Evolutionary conservation across 2,329 filamentous ascomycete genomes (phyloP).

Genomic region (Aspergillus pseudoterreus): DNA sequence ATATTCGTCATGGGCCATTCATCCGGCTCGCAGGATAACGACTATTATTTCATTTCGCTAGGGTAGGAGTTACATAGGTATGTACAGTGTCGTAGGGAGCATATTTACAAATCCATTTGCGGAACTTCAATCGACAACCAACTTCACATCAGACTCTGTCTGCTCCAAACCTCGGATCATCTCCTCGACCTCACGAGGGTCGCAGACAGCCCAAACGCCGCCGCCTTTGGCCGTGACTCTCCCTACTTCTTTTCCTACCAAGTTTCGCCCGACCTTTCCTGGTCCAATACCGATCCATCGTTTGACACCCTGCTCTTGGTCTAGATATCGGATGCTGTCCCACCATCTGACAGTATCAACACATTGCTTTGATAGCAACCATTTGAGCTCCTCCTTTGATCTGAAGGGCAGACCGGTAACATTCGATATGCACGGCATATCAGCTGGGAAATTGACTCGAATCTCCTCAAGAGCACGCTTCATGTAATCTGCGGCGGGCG

Average conservation of each 20-base stretch:
- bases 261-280: constrained; percentile 86
- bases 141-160: constrained; percentile 44
- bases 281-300: constrained; percentile 91
- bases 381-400: constrained; percentile 69
- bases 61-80: too few relatives aligned
- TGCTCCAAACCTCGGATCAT: constrained; percentile 63
- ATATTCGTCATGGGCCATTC: too few relatives aligned
- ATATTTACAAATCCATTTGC: too few relatives aligned
- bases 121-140: background rate
- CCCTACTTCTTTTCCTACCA: constrained; percentile 93
- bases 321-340: constrained; percentile 85
- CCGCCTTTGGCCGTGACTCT: constrained; percentile 78
- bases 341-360: constrained; percentile 95
- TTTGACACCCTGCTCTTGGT: constrained; percentile 75
- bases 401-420: constrained; percentile 75
- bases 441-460: constrained; percentile 69
- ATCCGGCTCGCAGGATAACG: too few relatives aligned
- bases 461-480: constrained; percentile 60
- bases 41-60: too few relatives aligned
- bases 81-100: too few relatives aligned
- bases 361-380: constrained; percentile 74
- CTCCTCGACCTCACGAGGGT: constrained; percentile 71
- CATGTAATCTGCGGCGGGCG: constrained; percentile 74
- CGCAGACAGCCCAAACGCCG: constrained; percentile 87
- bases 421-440: constrained; percentile 78